These are phyloP conservation scores for Saturnispora besseyi DNA, from an alignment of 805 yeast genomes.

Conservation along the genomic window DNA sequence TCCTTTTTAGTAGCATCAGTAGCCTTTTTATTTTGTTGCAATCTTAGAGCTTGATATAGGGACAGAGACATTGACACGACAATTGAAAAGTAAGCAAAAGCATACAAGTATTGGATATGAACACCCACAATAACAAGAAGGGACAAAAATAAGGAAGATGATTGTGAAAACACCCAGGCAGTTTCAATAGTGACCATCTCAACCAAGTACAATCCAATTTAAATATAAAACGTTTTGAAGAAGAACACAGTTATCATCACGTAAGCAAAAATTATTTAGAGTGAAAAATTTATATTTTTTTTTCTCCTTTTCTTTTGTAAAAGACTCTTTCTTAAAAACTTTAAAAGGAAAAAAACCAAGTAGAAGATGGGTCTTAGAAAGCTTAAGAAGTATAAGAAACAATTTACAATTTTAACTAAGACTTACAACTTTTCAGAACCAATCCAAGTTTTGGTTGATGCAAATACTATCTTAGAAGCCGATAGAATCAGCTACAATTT, in stretches of 20 bases:
- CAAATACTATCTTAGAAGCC: conserved; percentile 60
- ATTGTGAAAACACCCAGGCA: conserved; percentile 60
- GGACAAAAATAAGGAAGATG: conserved; percentile 34
- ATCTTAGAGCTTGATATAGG: conserved; percentile 43
- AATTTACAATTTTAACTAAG: conserved; percentile 74
- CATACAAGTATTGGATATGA: conserved; percentile 37
- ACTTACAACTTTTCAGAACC: conserved; percentile 92
- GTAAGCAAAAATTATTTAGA: not conserved
- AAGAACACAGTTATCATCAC: not conserved
- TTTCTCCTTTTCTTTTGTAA: not conserved
- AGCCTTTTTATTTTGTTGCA: conserved; percentile 21
- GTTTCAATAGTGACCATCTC: conserved; percentile 1
- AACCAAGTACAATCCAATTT: no score
- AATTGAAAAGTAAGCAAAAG: conserved; percentile 52
- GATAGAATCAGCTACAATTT: conserved; percentile 64
- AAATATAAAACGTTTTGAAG: not conserved
- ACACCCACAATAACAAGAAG: conserved; percentile 22
- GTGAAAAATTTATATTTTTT: conserved; percentile 2
- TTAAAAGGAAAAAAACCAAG: not conserved
- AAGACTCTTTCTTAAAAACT: not conserved
- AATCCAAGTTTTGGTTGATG: conserved; percentile 82
- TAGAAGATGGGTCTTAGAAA: conserved; percentile 1
- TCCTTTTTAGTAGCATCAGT: conserved; percentile 14
- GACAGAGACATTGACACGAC: conserved; percentile 70
- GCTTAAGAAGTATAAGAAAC: conserved; percentile 57